Base-by-base conservation (phyloP, 176 grass and related monocot genomes). In the Neostapfia colusana region DNA sequence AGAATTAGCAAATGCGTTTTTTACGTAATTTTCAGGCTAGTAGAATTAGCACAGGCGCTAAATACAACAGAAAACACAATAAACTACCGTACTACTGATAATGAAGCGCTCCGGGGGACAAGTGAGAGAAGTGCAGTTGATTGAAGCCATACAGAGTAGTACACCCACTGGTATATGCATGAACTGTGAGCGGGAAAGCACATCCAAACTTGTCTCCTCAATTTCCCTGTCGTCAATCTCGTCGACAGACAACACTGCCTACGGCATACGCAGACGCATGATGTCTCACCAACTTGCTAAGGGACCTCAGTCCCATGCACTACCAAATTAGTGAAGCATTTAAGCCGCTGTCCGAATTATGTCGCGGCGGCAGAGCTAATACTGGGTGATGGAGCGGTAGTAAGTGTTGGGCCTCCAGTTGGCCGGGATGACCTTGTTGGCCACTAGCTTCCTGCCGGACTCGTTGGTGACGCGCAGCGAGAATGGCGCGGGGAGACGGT, bases 401-500 rank as follows among this genome's bases (percentile, higher is more conserved):
- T 75, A 83, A 13, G 20, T 53, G 66, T 68, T 80, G 14, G 87
- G 28, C 8, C 69, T 24, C 90, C 90, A 93, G 39, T 73, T 82
- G 1, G 69, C 77, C 1, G 90, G 90, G 72, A 93, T 87, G 51
- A 89, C 87, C 27, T 79, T 26, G 28, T 36, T 78, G 31, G 87
- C 90, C 4, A 93, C 81, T n/a, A 89, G 70, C 16, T 17, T 74
- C 73, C 68, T 84, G 62, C 76, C 62, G 48, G 53, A 81, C 28
- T 49, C 70, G 67, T 74, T 82, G 15, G 87, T 79, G 45, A 87
- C 46, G 13, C 67, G 81, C 67, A 93, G 44, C 18, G 90, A 93
- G 73, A 93, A 93, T 4, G 90, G 90, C 9, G 80, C 72, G n/a
- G 78, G 46, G 4, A 89, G 75, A 24, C 62, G 20, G 20, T 81